A percentile compares a stretch with the other conserved stretches of the same genome.
phyloP scores from a whole-genome alignment of 768 basidiomycete species.

The Rubroboletus pulcherrimus region DNA sequence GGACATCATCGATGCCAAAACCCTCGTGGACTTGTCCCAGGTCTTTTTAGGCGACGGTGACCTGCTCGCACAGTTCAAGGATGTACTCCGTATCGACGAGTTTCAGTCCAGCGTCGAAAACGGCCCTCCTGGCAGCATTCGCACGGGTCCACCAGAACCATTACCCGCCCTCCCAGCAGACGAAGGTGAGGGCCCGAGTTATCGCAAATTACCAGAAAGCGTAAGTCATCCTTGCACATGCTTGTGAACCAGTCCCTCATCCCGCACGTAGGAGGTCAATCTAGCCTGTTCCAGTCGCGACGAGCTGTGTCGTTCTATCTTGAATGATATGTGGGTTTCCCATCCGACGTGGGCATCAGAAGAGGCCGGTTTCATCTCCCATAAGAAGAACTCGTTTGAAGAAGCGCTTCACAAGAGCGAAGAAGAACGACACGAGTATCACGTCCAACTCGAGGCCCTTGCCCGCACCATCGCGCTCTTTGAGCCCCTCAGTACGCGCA shows the following conservation, averaged over 20 bases:
- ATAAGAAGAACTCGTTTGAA: slow-evolving; percentile 96
- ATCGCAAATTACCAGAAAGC: slow-evolving; percentile 81
- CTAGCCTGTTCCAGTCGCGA: slow-evolving; percentile 94
- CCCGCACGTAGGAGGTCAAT: slow-evolving; percentile 64
- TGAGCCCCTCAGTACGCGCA: slow-evolving; percentile 80
- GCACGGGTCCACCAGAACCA: slow-evolving; percentile 72
- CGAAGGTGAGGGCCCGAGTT: slow-evolving; percentile 90
- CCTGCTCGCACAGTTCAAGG: slow-evolving; percentile 80
- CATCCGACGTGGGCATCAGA: slow-evolving; percentile 99
- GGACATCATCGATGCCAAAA: slow-evolving; percentile 84
- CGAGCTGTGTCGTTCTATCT: slow-evolving; percentile 88
- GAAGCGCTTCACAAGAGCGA: slow-evolving; percentile 95
- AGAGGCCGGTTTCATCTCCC: slow-evolving; percentile 88
- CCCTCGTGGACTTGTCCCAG: slow-evolving; percentile 75
- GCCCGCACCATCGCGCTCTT: slow-evolving; percentile 86
- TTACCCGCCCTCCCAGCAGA: slow-evolving; percentile 75
- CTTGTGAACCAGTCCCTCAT: not conserved
- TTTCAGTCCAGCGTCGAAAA: slow-evolving; percentile 54
- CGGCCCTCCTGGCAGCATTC: slow-evolving; percentile 75
- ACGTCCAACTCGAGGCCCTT: slow-evolving; percentile 91
- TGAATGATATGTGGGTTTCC: slow-evolving; percentile 98
- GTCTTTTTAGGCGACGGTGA: slow-evolving; percentile 81
- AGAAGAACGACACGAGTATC: slow-evolving; percentile 97
- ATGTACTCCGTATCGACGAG: slow-evolving; percentile 78
- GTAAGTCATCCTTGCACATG: slow-evolving; percentile 47